Percentiles rank a stretch among this genome's conserved stretches.
These are phyloP conservation scores for Huntiella bhutanensis DNA, from an alignment of 2,329 filamentous ascomycete species.

Conservation along the genomic window DNA sequence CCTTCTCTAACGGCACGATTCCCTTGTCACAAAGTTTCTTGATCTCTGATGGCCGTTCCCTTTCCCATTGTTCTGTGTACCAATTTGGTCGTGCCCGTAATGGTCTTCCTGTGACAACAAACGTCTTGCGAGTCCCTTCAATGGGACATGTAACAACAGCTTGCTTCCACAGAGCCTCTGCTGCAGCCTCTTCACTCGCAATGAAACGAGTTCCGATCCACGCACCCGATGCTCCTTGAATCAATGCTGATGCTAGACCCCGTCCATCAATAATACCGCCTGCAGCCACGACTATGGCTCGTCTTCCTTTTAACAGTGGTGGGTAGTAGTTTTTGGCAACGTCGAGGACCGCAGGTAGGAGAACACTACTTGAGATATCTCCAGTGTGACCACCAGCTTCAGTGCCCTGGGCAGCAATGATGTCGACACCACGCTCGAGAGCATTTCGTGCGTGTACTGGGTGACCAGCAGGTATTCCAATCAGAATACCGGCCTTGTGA, in stretches of 20 bases:
- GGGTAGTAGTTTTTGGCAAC: constrained; percentile 56
- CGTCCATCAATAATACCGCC: constrained; percentile 75
- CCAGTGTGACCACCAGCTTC: constrained; percentile 91
- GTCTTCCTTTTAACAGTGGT: constrained; percentile 44
- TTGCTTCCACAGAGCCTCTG: constrained; percentile 64
- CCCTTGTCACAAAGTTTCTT: constrained; percentile 56
- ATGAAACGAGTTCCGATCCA: constrained; percentile 95
- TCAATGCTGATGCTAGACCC: constrained; percentile 60
- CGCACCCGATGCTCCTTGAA: constrained; percentile 73
- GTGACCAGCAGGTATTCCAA: constrained; percentile 97
- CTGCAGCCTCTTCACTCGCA: constrained; percentile 61
- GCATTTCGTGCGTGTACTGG: constrained; percentile 84
- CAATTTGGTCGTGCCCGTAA: constrained; percentile 65
- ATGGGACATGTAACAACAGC: constrained; percentile 64
- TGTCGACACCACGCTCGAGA: constrained; percentile 67
- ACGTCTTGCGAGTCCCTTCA: constrained; percentile 61
- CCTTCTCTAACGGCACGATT: constrained; percentile 62
- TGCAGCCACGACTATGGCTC: constrained; percentile 69
- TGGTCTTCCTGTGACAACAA: constrained; percentile 68
- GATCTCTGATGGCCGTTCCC: constrained; percentile 48
- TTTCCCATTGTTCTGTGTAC: constrained; percentile 69
- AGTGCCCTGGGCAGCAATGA: constrained; percentile 80
- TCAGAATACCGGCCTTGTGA: constrained; percentile 58
- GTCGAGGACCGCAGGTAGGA: constrained; percentile 76
- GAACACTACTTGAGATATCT: constrained; percentile 65